These are phyloP conservation scores for Backusella circina DNA, from an alignment of 192 early-diverging fungal species.

Conservation along the genomic window DNA sequence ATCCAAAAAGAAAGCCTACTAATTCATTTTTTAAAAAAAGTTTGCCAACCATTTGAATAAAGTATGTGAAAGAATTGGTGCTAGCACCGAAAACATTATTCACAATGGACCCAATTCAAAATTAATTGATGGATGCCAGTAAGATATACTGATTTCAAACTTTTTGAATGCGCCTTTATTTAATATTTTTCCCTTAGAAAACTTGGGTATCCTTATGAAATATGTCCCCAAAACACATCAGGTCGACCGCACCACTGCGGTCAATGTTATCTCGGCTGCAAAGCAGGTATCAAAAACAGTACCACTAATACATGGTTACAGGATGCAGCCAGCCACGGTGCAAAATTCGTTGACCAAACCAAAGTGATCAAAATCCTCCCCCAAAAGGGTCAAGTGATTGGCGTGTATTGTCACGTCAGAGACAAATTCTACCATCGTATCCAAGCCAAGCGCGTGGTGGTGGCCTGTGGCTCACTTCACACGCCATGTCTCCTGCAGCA, in stretches of 20 bases:
- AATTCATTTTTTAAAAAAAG: conserved; percentile 10
- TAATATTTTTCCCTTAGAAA: conserved; percentile 9
- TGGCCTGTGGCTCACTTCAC: conserved; percentile 59
- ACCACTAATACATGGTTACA: conserved; percentile 61
- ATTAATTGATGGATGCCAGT: conserved; percentile 64
- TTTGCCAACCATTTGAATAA: conserved; percentile 44
- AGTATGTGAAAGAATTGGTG: conserved; percentile 51
- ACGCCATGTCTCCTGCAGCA: conserved; percentile 59
- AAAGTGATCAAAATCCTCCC: conserved; percentile 53
- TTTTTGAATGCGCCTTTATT: too few relatives aligned
- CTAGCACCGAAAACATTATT: conserved; percentile 42
- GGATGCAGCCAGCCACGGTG: conserved; percentile 60
- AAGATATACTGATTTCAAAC: neutral
- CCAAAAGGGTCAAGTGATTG: conserved; percentile 47
- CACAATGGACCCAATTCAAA: conserved; percentile 62
- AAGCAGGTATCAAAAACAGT: conserved; percentile 62
- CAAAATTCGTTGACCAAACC: conserved; percentile 60
- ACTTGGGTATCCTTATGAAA: conserved; percentile 50
- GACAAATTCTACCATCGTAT: conserved; percentile 34
- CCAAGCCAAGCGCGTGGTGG: conserved; percentile 53
- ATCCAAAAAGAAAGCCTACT: neutral
- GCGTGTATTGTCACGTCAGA: conserved; percentile 41
- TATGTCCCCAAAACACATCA: conserved; percentile 70
- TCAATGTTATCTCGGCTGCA: conserved; percentile 67
- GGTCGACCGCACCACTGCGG: conserved; percentile 54